Evolutionary conservation across 345 rosid genomes (phyloP), one percentile per base, ranked within the genome.

Genomic region (Reutealis trisperma): DNA sequence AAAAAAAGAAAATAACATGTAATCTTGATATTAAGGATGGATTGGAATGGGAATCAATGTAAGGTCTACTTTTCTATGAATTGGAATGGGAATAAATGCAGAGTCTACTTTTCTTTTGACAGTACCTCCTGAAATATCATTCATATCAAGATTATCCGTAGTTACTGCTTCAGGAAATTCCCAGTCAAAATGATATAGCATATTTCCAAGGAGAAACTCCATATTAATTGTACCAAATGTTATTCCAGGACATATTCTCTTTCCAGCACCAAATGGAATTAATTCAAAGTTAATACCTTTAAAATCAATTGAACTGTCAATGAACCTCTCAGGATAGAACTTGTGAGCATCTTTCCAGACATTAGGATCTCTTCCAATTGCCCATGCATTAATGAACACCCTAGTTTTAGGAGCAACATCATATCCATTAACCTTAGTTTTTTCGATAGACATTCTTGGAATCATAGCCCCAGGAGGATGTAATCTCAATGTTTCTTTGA

Each of bases 181-280:
- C 83, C 83, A 79, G 12, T 83, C 85, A 73, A 83, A 83, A 70
- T 76, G 78, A 34, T 68, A 83, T 6, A 83, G 63, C 4, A 79
- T 22, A 18, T 37, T 27, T 1, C 79, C 77, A 2, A 74, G 66
- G 1, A 21, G 55, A 10, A 79, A 44, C 78, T 83, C 83, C 8
- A 67, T 16, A 16, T 63, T 60, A 5, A 71, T 60, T 24, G 45
- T 49, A 6, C 76, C 81, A 16, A 80, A 74, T 0, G 8, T 25
- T 80, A 34, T 34, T 34, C 37, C 37, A 34, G 37, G 37, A 34
- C 37, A 34, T 34, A 34, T 34, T 1, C 37, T 1, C 37, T 34
- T 34, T 34, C 37, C 37, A 34, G 37, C 37, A 4, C 37, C 37
- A 34, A 34, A 34, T 34, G 37, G 37, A 34, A 34, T 34, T 34